Conservation (phyloP, 2,329 filamentous ascomycete species). For the Neurospora sp. region DNA sequence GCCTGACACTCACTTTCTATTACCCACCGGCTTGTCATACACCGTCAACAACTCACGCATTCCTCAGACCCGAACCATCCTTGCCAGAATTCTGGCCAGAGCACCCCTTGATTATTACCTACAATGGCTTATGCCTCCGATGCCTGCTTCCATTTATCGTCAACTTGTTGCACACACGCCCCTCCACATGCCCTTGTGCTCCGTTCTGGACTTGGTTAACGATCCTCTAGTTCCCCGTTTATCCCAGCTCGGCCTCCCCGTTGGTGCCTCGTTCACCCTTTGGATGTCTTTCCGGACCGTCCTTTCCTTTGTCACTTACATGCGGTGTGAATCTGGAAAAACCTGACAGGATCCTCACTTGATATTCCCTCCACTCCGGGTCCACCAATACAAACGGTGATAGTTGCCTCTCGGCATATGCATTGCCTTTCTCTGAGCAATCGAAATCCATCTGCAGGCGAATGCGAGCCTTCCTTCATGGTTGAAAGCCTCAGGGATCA, state of each 20-base stretch:
- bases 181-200: conserved; percentile 4
- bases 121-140: conserved; percentile 3
- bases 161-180: conserved; percentile 15
- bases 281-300: conserved; percentile 9
- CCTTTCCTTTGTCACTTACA: conserved; percentile 8
- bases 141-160: conserved; percentile 8
- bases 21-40: conserved; percentile 13
- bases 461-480: conserved; percentile 19
- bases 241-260: conserved; percentile 9
- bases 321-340: conserved; percentile 7
- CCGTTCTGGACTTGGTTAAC: conserved; percentile 12
- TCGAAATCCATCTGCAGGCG: conserved; percentile 20
- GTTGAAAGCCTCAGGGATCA: conserved; percentile 22
- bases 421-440: conserved; percentile 27
- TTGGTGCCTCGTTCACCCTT: conserved; percentile 12
- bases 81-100: conserved; percentile 12
- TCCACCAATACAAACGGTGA: conserved; percentile 27
- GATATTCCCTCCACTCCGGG: conserved; percentile 17
- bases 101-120: conserved; percentile 4
- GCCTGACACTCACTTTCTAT: conserved; percentile 8
- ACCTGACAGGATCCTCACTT: conserved; percentile 14
- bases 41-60: conserved; percentile 5
- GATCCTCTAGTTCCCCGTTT: conserved; percentile 13
- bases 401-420: conserved; percentile 31
- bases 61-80: conserved; percentile 6